Conservation (phyloP, 2,329 filamentous ascomycete genomes). For the Juglanconis oblonga region DNA sequence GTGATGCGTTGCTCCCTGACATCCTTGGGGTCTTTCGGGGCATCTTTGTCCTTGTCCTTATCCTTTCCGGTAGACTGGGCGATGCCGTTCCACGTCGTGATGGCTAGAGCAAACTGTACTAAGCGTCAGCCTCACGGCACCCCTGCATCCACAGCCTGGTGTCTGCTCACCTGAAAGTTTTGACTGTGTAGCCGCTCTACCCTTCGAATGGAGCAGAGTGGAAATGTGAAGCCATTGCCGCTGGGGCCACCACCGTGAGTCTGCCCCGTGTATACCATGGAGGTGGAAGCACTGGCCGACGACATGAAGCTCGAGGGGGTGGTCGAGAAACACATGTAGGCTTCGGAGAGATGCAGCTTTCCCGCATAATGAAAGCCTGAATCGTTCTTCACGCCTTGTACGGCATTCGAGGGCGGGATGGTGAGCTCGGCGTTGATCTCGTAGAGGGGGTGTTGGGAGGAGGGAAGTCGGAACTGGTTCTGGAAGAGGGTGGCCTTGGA, state of each 20-base stretch:
- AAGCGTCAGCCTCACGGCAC: constrained; percentile 18
- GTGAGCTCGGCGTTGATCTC: constrained; percentile 97
- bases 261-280: constrained; percentile 84
- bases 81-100: constrained; percentile 90
- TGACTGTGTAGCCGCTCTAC: constrained; percentile 93
- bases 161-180: constrained; percentile 63
- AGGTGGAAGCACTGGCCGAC: constrained; percentile 74
- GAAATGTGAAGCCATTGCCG: constrained; percentile 93
- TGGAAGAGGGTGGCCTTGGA: constrained; percentile 93
- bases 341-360: constrained; percentile 89
- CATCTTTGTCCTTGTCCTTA: constrained; percentile 50
- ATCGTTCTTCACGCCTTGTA: constrained; percentile 67
- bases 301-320: constrained; percentile 83
- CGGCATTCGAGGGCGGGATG: constrained; percentile 70
- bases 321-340: constrained; percentile 95
- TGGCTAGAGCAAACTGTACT: constrained; percentile 76
- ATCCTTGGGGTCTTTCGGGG: constrained; percentile 38
- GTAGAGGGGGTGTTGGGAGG: constrained; percentile 87
- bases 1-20: constrained; percentile 78
- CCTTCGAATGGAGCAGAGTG: constrained; percentile 83
- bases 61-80: constrained; percentile 51
- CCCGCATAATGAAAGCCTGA: constrained; percentile 86
- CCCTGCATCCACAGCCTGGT: background rate
- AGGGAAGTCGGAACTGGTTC: constrained; percentile 91
- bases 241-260: constrained; percentile 90